phyloP scores from a whole-genome alignment of 352 stramenopile species.

The Pythium utonaiense region DNA sequence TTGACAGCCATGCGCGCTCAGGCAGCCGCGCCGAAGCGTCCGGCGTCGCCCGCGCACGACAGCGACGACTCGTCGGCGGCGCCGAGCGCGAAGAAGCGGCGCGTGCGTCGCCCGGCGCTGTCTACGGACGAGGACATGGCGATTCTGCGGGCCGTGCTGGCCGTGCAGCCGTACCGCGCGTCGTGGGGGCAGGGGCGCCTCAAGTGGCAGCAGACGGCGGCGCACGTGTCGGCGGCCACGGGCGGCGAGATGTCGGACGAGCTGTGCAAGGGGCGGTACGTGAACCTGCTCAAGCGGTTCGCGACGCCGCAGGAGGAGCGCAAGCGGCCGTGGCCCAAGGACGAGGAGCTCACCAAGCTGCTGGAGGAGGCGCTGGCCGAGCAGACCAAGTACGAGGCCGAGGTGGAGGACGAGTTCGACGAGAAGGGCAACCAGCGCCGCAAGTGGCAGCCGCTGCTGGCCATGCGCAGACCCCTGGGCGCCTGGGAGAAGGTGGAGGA shows the following conservation, averaged over 20 bases:
- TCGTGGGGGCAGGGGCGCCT: constrained; percentile 10
- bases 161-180: constrained; percentile 11
- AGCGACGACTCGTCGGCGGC: constrained; percentile 1
- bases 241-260: constrained; percentile 11
- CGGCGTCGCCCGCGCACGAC: constrained; percentile 3
- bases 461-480: neutral
- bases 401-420: neutral
- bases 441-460: neutral
- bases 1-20: too few species aligned
- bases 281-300: constrained; percentile 21
- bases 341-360: neutral
- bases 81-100: constrained; percentile 2
- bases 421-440: neutral
- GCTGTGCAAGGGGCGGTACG: constrained; percentile 19
- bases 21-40: neutral
- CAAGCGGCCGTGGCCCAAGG: constrained; percentile 1
- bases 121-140: constrained; percentile 20
- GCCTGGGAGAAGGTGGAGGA: too few species aligned
- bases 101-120: constrained; percentile 16
- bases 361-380: neutral
- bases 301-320: constrained; percentile 3
- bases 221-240: neutral
- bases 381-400: neutral
- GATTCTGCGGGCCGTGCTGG: constrained; percentile 17
- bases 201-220: constrained; percentile 14